phyloP scores from a whole-genome alignment of 257 asterid species.

The Jacaranda mimosifolia region DNA sequence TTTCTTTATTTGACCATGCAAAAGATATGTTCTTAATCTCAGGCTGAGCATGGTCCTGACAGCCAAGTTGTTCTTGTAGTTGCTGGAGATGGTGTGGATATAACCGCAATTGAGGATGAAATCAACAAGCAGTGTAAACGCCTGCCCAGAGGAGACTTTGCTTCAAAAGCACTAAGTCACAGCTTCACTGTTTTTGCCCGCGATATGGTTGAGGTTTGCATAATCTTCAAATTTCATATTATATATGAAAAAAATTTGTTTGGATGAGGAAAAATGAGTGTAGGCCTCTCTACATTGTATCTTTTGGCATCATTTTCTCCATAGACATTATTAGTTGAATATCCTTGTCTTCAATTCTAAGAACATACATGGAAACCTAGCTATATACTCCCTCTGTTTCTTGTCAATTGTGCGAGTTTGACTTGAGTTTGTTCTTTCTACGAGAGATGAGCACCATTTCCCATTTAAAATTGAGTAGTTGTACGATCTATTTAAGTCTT shows the following conservation, averaged over 20 bases:
- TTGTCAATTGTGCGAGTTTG: neutral
- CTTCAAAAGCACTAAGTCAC: conserved; percentile 87
- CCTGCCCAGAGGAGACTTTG: conserved; percentile 91
- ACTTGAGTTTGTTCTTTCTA: neutral
- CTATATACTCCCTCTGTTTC: neutral
- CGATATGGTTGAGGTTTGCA: conserved; percentile 88
- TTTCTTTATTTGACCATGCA: conserved; percentile 20
- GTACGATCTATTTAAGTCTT: neutral
- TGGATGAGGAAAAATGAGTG: neutral
- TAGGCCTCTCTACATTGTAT: neutral
- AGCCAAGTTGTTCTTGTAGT: conserved; percentile 98
- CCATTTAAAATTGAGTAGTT: neutral
- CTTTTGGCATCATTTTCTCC: neutral
- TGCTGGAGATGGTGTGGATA: conserved; percentile 85
- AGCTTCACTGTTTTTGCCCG: conserved; percentile 88
- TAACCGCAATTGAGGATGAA: conserved; percentile 72
- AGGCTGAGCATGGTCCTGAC: conserved; percentile 99
- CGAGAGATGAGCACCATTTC: no score
- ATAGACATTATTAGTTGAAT: neutral
- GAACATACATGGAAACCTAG: neutral
- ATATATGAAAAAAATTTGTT: neutral
- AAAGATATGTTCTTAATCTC: conserved; percentile 41
- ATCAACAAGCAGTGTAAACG: conserved; percentile 77
- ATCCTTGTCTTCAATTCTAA: neutral
- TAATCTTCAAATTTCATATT: conserved; percentile 23